These are phyloP conservation scores for Chlamydomonas applanata DNA, from an alignment of 139 green algal species.

Conservation along the genomic window DNA sequence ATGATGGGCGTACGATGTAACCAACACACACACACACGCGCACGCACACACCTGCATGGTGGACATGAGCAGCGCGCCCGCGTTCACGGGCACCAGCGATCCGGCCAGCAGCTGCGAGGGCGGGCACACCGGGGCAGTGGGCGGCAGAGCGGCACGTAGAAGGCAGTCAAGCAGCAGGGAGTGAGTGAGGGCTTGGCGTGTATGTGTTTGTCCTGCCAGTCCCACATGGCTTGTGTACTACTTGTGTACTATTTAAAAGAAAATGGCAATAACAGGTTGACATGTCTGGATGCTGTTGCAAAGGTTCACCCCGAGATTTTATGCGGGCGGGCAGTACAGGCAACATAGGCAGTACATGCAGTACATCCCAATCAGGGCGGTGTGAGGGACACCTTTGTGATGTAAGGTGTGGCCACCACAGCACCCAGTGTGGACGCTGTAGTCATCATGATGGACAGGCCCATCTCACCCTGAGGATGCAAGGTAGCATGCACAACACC, in stretches of 20 bases:
- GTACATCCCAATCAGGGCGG: not conserved
- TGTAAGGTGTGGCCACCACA: slow-evolving; percentile 62
- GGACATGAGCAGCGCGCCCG: slow-evolving; percentile 55
- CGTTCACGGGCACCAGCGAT: slow-evolving; percentile 68
- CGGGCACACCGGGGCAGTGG: no score
- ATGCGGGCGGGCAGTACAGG: no score
- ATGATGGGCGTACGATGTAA: no score
- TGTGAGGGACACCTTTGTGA: slow-evolving; percentile 43
- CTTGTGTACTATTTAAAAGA: not conserved
- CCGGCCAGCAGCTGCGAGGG: slow-evolving; percentile 51
- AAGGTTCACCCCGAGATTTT: no score
- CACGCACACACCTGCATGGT: slow-evolving; percentile 48
- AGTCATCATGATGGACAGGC: slow-evolving; percentile 49
- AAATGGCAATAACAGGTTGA: no score
- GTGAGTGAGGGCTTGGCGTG: no score
- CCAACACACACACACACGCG: not conserved
- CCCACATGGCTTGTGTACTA: no score
- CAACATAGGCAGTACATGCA: no score
- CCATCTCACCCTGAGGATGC: slow-evolving; percentile 38
- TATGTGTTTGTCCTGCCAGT: no score
- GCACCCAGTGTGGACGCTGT: slow-evolving; percentile 61
- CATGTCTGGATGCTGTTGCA: no score
- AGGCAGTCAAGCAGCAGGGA: not conserved
- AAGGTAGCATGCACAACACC: no score
- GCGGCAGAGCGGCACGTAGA: no score